phyloP scores from a whole-genome alignment of 257 asterid genomes.

The Ophiorrhiza pumila region DNA sequence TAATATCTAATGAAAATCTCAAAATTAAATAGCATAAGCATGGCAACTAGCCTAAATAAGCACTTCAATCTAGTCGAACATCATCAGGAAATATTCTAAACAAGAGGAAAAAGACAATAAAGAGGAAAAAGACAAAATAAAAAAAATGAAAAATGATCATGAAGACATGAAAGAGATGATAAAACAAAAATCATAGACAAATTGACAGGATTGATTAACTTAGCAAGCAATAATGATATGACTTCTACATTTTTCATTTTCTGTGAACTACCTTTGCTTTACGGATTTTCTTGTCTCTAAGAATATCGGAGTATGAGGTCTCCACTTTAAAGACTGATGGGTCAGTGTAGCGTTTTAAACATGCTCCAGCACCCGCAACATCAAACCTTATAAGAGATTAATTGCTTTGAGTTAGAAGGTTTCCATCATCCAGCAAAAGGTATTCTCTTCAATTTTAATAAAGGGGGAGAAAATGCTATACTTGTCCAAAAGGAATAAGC shows the following conservation, averaged over 20 bases:
- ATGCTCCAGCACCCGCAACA: constrained; percentile 98
- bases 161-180: neutral
- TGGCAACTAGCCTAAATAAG: neutral
- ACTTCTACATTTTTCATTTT: neutral
- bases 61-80: neutral
- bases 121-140: neutral
- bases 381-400: constrained; percentile 59
- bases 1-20: neutral
- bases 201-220: neutral
- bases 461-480: constrained; percentile 29
- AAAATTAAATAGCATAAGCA: neutral
- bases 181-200: neutral
- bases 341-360: constrained; percentile 91
- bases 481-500: constrained; percentile 94
- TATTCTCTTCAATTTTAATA: constrained; percentile 6
- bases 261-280: constrained; percentile 63
- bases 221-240: neutral
- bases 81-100: too few relatives aligned
- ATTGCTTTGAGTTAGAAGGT: constrained; percentile 1
- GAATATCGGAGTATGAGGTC: constrained; percentile 39
- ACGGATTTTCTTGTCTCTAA: constrained; percentile 73
- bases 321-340: constrained; percentile 84
- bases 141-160: neutral
- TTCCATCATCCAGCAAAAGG: constrained; percentile 1
- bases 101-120: neutral